Evolutionary conservation across 495 filamentous ascomycete genomes (phyloP).

Genomic region (Tuber calosporum): DNA sequence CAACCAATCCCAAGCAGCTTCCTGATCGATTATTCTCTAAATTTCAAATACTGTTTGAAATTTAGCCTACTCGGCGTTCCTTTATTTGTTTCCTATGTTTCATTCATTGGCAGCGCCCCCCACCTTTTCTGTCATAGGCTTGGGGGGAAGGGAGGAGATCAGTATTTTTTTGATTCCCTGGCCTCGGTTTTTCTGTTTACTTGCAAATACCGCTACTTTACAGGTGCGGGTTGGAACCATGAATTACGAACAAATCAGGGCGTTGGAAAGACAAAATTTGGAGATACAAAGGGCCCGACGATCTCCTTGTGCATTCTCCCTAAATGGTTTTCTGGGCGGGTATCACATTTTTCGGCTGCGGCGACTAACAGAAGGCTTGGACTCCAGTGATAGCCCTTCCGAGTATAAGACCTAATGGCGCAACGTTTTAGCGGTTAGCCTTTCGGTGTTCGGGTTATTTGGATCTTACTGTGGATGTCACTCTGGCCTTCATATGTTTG

Average conservation of each 20-base stretch:
- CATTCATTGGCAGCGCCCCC: neutral
- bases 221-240: neutral
- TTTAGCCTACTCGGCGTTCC: neutral
- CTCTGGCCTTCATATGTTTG: slow-evolving; percentile 97
- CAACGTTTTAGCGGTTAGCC: slow-evolving; percentile 9
- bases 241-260: neutral
- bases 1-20: neutral
- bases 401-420: slow-evolving; percentile 51
- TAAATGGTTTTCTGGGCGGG: neutral
- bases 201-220: neutral
- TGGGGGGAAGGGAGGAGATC: neutral
- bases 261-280: neutral
- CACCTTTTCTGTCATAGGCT: neutral
- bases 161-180: neutral
- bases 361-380: slow-evolving; percentile 49
- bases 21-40: neutral
- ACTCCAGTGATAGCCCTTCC: slow-evolving; percentile 57
- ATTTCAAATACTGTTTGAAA: neutral
- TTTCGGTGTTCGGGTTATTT: neutral
- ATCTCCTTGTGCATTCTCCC: neutral
- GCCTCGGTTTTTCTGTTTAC: neutral
- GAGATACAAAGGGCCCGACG: neutral
- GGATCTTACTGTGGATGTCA: slow-evolving; percentile 77
- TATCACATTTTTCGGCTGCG: neutral
- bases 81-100: neutral